A percentile compares a stretch with the other conserved stretches of the same genome.
Conservation (phyloP, 768 basidiomycete species). For the Lactifluus piperatus region DNA sequence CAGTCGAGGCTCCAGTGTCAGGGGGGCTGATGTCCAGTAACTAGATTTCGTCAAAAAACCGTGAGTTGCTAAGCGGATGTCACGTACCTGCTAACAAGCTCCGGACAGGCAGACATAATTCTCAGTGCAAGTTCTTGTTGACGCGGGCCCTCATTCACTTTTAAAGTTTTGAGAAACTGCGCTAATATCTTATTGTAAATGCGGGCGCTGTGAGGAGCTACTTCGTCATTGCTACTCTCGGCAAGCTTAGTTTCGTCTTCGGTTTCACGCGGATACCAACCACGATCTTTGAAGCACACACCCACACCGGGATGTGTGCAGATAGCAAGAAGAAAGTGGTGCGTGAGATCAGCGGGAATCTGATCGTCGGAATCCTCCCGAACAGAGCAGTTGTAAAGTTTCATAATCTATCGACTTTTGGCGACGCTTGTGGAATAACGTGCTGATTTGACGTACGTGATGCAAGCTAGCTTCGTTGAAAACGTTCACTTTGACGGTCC, state of each 20-base stretch:
- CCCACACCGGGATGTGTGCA: constrained; percentile 76
- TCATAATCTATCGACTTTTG: constrained; percentile 44
- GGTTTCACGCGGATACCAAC: constrained; percentile 79
- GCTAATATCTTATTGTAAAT: constrained; percentile 79
- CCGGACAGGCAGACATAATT: constrained; percentile 76
- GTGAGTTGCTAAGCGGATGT: neutral
- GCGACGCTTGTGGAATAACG: neutral
- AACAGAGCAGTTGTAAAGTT: constrained; percentile 57
- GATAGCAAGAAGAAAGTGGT: constrained; percentile 81
- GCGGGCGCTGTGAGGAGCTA: constrained; percentile 33
- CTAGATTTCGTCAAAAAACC: constrained; percentile 31
- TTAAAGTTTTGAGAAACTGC: constrained; percentile 62
- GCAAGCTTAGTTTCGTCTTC: constrained; percentile 33
- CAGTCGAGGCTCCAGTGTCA: constrained; percentile 78
- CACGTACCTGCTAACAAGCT: constrained; percentile 69
- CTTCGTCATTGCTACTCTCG: constrained; percentile 32
- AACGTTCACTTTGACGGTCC: constrained; percentile 59
- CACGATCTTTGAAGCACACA: constrained; percentile 80
- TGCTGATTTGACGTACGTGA: constrained; percentile 38
- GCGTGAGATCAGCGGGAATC: constrained; percentile 67
- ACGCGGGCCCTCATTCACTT: constrained; percentile 81
- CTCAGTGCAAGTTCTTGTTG: constrained; percentile 80
- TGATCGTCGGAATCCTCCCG: constrained; percentile 45
- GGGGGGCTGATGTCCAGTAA: constrained; percentile 59
- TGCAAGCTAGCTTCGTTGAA: constrained; percentile 61